Percentiles rank a stretch among this genome's conserved stretches.
Conservation (phyloP, 2,329 filamentous ascomycete genomes). For the Akanthomyces dipterigenus region DNA sequence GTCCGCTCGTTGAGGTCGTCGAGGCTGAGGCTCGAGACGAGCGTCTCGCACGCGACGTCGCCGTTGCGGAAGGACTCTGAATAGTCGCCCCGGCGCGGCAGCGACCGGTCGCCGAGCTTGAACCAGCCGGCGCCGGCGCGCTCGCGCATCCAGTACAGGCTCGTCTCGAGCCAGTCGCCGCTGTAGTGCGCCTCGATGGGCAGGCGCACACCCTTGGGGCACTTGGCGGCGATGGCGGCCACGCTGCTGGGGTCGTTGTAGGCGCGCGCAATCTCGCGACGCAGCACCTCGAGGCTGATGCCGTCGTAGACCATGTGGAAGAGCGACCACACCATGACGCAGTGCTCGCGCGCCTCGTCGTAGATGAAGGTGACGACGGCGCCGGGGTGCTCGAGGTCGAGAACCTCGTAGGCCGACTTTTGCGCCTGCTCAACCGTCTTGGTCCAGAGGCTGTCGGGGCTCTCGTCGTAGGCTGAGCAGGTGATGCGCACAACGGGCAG, state of each 20-base stretch:
- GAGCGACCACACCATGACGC: conserved; percentile 24
- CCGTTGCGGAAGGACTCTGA: conserved; percentile 10
- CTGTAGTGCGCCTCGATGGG: conserved; percentile 12
- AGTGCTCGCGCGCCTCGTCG: conserved; percentile 5
- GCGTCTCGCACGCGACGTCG: conserved; percentile 8
- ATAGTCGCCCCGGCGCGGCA: neutral
- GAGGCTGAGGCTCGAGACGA: conserved; percentile 4
- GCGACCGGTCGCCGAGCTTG: neutral
- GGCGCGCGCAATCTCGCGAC: conserved; percentile 9
- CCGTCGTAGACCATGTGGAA: conserved; percentile 26
- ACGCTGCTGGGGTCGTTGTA: conserved; percentile 8
- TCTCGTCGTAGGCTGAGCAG: conserved; percentile 9
- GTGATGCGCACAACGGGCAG: conserved; percentile 7
- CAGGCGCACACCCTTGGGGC: conserved; percentile 7
- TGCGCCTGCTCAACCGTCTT: conserved; percentile 8
- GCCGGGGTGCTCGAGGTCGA: conserved; percentile 5
- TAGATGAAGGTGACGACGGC: conserved; percentile 10
- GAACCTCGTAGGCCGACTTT: conserved; percentile 8
- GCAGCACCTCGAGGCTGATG: conserved; percentile 9
- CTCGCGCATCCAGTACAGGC: conserved; percentile 12
- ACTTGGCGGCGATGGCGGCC: neutral
- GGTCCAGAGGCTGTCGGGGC: conserved; percentile 7
- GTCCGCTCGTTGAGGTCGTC: conserved; percentile 10
- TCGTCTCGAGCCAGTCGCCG: conserved; percentile 14
- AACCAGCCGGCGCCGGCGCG: neutral